A percentile compares a stretch with the other conserved stretches of the same genome.
Conservation (phyloP, 2,329 filamentous ascomycete genomes). For the Fusarium redolens region DNA sequence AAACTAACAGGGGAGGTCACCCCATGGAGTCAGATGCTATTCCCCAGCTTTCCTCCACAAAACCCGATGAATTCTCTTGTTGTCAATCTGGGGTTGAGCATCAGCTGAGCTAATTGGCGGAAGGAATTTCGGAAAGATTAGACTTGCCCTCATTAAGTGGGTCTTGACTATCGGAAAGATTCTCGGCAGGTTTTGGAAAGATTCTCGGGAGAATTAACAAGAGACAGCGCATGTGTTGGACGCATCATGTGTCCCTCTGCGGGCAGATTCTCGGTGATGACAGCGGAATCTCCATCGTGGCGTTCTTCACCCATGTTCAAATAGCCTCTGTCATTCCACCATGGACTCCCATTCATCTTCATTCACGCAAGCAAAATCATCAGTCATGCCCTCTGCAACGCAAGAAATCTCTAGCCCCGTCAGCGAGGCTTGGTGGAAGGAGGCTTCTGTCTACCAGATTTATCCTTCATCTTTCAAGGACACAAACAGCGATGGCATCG, state of each 20-base stretch:
- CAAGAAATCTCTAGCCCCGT: not conserved
- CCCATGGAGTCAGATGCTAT: slow-evolving; percentile 23
- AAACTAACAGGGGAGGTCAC: not conserved
- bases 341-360: not conserved
- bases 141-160: not conserved
- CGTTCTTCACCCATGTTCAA: not conserved
- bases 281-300: too few species aligned
- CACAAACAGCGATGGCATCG: slow-evolving; percentile 68
- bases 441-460: slow-evolving; percentile 57
- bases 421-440: slow-evolving; percentile 63
- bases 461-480: slow-evolving; percentile 69
- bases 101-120: not conserved
- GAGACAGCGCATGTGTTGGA: not conserved
- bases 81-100: not conserved
- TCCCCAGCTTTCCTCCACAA: slow-evolving; percentile 24
- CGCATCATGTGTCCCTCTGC: not conserved
- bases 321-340: not conserved
- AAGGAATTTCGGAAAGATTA: not conserved
- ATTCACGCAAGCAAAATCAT: not conserved
- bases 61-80: not conserved
- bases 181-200: slow-evolving; percentile 7
- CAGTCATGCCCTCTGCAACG: slow-evolving; percentile 1
- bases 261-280: not conserved
- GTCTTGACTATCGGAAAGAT: not conserved
- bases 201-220: not conserved